Percentiles rank a stretch among this genome's conserved stretches.
These are phyloP conservation scores for Bruguiera sexangula DNA, from an alignment of 345 rosid species.

Conservation along the genomic window DNA sequence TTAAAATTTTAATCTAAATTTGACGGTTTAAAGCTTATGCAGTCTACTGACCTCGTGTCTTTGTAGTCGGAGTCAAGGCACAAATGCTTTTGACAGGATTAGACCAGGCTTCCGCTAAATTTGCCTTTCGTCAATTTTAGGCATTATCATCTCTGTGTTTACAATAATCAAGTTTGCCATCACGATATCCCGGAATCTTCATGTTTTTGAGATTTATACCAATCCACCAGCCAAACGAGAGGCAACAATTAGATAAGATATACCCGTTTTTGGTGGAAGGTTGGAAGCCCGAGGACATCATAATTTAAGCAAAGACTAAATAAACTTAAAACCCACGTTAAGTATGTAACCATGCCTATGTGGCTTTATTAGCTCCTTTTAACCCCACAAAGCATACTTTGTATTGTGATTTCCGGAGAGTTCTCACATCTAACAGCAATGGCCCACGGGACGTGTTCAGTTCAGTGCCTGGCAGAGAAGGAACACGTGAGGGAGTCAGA, in stretches of 20 bases:
- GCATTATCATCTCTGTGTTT: neutral
- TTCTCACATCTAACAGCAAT: too few relatives aligned
- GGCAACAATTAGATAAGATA: neutral
- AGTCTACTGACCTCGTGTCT: too few relatives aligned
- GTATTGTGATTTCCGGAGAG: too few relatives aligned
- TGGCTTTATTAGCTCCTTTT: too few relatives aligned
- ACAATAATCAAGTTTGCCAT: neutral
- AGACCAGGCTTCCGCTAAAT: neutral
- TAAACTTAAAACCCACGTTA: too few relatives aligned
- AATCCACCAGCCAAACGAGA: neutral
- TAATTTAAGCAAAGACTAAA: too few relatives aligned
- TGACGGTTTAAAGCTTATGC: too few relatives aligned
- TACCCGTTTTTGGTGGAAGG: too few relatives aligned
- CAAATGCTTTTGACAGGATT: slow-evolving; percentile 12
- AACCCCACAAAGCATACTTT: too few relatives aligned
- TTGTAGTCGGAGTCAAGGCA: neutral
- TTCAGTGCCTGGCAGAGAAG: neutral
- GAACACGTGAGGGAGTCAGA: neutral
- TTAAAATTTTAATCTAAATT: too few relatives aligned
- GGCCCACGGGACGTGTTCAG: neutral
- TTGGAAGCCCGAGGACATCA: neutral
- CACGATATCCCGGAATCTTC: too few relatives aligned
- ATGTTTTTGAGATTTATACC: neutral
- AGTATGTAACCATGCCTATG: too few relatives aligned
- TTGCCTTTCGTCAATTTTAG: slow-evolving; percentile 10